Base-by-base conservation (phyloP, 2,329 filamentous ascomycete genomes). In the Hymenoscyphus albidus region DNA sequence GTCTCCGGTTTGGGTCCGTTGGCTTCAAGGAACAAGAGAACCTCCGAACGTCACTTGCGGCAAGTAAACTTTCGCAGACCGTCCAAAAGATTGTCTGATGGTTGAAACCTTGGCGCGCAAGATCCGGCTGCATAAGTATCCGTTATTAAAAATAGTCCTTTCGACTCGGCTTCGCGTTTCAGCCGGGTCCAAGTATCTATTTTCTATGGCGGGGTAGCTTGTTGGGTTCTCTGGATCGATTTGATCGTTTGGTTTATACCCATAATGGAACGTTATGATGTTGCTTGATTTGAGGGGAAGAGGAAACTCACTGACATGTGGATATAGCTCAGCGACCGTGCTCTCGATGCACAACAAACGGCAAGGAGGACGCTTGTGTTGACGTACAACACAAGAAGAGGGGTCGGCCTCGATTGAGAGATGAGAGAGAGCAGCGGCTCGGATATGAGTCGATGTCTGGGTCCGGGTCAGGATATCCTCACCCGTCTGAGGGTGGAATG, bases 381-480 rank as follows among this genome's bases (percentile, higher is more conserved):
- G 91, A 95, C 76, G 91, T 95, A 40, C 89, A 92, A 73, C 91
- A 95, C 77, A 95, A 94, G 77, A 95, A 94, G 76, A 82, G 91
- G 71, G 91, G 91, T 54, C 84, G 91, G 59, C 91, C 91, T 65
- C 84, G 91, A 68, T 80, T 95, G 70, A 85, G 91, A 71, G 91
- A 94, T 73, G 89, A 91, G 65, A 80, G 84, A 70, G 85, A 88
- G 68, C 74, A 82, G 59, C 81, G 85, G 68, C 44, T 51, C 44
- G 44, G 44, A 18, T 87, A 83, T 70, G 86, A 88, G 65, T 70
- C 64, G 60, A 62, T 72, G 22, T 70, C 70, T 59, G 31, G 18
- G 27, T 31, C 59, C 2, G 44, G 59, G 22, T 65, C 65, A 61
- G 71, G 68, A 57, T 77, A 74, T 67, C 67, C 68, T 64, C 70